These are phyloP conservation scores for Fusarium coffeatum DNA, from an alignment of 2,329 filamentous ascomycete species.

Conservation along the genomic window DNA sequence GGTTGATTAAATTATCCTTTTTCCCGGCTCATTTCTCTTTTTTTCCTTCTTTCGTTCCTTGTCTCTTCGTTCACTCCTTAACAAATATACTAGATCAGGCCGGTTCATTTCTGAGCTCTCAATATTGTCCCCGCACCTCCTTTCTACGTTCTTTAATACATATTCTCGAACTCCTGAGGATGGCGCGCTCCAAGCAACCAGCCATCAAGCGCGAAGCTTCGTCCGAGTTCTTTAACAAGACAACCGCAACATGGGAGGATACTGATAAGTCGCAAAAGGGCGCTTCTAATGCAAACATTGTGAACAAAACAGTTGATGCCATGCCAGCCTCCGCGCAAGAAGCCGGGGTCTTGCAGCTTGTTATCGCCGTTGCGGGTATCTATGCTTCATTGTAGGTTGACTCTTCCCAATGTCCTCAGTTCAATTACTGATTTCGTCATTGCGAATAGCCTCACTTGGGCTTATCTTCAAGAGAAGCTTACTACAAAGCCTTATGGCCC, in stretches of 20 bases:
- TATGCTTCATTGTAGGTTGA: slow-evolving; percentile 90
- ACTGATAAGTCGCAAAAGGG: slow-evolving; percentile 46
- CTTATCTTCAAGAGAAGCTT: slow-evolving; percentile 94
- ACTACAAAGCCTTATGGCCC: slow-evolving; percentile 90
- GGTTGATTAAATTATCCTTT: slow-evolving; percentile 27
- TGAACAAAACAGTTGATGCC: slow-evolving; percentile 41
- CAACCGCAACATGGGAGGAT: slow-evolving; percentile 53
- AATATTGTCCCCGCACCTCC: background rate
- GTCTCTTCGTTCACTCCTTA: slow-evolving; percentile 26
- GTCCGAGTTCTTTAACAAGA: slow-evolving; percentile 71
- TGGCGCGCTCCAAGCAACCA: slow-evolving; percentile 79
- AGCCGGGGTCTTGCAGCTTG: slow-evolving; percentile 77
- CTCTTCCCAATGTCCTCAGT: background rate
- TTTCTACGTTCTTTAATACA: background rate
- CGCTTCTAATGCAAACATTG: slow-evolving; percentile 42
- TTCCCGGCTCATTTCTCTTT: slow-evolving; percentile 24
- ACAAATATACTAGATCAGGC: background rate
- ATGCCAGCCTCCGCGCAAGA: slow-evolving; percentile 55
- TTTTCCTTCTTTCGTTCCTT: slow-evolving; percentile 24
- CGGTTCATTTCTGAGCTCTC: background rate
- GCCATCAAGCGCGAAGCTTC: slow-evolving; percentile 74
- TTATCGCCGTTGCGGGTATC: slow-evolving; percentile 92
- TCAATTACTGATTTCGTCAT: slow-evolving; percentile 4
- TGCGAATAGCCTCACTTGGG: slow-evolving; percentile 83
- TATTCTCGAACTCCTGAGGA: slow-evolving; percentile 48